Percentiles rank a stretch among this genome's conserved stretches.
Evolutionary conservation across 2,329 filamentous ascomycete species (phyloP).

Genomic region (Aspergillus phoenicis): DNA sequence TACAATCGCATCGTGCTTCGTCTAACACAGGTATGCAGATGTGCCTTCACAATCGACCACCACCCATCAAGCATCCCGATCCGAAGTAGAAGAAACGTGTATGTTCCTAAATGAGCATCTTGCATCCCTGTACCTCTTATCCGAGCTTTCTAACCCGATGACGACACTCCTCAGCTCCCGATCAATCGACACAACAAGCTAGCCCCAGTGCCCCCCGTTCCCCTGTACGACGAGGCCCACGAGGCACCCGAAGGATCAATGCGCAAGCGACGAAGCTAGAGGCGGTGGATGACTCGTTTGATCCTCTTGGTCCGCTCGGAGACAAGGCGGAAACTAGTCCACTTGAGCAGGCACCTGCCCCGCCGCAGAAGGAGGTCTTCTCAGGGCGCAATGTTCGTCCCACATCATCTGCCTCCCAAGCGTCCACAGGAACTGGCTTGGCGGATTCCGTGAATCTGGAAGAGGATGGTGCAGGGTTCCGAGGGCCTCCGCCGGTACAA

Average conservation of each 20-base stretch:
- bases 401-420: slow-evolving; percentile 46
- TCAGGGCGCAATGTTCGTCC: slow-evolving; percentile 41
- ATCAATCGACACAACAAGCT: slow-evolving; percentile 37
- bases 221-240: slow-evolving; percentile 52
- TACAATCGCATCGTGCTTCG: slow-evolving; percentile 25
- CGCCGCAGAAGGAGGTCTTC: slow-evolving; percentile 61
- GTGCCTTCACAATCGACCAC: slow-evolving; percentile 48
- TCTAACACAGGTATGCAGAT: slow-evolving; percentile 40
- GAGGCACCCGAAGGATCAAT: slow-evolving; percentile 60
- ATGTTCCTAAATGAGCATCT: slow-evolving; percentile 12
- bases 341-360: slow-evolving; percentile 58
- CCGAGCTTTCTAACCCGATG: slow-evolving; percentile 15
- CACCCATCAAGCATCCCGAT: slow-evolving; percentile 28
- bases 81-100: slow-evolving; percentile 37
- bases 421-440: slow-evolving; percentile 53
- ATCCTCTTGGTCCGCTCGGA: slow-evolving; percentile 64
- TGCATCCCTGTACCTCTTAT: background rate
- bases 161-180: slow-evolving; percentile 26
- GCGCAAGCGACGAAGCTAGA: slow-evolving; percentile 64
- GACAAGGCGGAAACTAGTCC: slow-evolving; percentile 44
- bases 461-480: slow-evolving; percentile 67
- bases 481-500: slow-evolving; percentile 63
- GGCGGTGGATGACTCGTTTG: slow-evolving; percentile 63
- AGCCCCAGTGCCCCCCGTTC: slow-evolving; percentile 50
- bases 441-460: slow-evolving; percentile 72